Evolutionary conservation across 1,284 basidiomycete species (phyloP), one percentile per base, ranked within the genome.

Genomic region (Ustilago sp.): DNA sequence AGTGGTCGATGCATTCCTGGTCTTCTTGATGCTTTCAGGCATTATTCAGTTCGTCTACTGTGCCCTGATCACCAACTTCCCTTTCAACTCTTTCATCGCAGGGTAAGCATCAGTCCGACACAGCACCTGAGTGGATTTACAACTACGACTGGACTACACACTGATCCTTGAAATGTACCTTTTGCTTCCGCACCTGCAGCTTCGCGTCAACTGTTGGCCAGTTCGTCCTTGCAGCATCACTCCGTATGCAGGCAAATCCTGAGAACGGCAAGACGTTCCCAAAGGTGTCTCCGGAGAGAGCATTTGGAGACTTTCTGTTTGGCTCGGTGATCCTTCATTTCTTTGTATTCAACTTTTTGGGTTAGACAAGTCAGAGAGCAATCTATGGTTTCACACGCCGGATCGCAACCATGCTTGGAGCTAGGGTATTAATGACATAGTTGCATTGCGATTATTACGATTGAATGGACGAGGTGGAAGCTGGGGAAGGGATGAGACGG

Each of bases 291-390:
- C 94, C 94, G 81, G 95, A 98, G 88, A 89, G 84, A 43, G 83
- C 84, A 8, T 99, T 99, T 83, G 95, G 93, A 51, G 97, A 99
- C 86, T 99, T 98, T 84, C 92, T 93, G 35, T 88, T 97, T 58
- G 95, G 95, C 17, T 96, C 94, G 1, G 91, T 99, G 71, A 91
- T 98, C 50, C 89, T 99, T 58, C 96, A 99, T 88, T 96, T 98
- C 88, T 99, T 99, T 86, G 95, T 97, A 63, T 98, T 92, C 90
- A 98, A 98, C 88, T 99, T 98, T 90, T 89, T 94, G 8, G 93
- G 93, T 80, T 93, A 73, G 60, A 39, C 23, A 39, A 28, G 31
- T 19, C 4, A 17, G 15, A 8, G 31, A 32, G 55, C 38, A 48
- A 39, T 36, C 50, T 31, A 28, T 5, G 8, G 28, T 28, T 13